These are phyloP conservation scores for Cladophialophora yegresii DNA, from an alignment of 2,329 filamentous ascomycete species.

Conservation along the genomic window DNA sequence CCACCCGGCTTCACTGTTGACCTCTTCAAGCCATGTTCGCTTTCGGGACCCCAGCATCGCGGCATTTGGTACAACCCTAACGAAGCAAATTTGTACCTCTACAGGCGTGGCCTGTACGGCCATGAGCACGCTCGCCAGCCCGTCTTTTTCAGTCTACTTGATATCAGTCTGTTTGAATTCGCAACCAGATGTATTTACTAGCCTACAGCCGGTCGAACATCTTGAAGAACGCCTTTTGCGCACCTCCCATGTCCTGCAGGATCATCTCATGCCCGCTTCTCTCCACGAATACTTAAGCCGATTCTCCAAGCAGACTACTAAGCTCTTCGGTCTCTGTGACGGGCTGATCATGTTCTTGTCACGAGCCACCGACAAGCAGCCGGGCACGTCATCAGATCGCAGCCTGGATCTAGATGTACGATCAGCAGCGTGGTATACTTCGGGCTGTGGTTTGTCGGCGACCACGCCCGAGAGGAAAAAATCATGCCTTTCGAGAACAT, in stretches of 20 bases:
- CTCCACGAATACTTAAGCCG: conserved; percentile 20
- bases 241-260: conserved; percentile 26
- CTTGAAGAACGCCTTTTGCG: conserved; percentile 17
- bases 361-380: conserved; percentile 40
- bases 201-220: conserved; percentile 13
- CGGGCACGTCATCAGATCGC: conserved; percentile 39
- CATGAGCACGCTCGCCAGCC: not conserved
- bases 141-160: not conserved
- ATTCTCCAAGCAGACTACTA: conserved; percentile 37
- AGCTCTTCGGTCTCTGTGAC: conserved; percentile 37
- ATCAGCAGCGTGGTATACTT: conserved; percentile 28
- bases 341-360: conserved; percentile 41
- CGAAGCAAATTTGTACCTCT: not conserved
- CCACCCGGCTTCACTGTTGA: not conserved
- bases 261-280: conserved; percentile 32
- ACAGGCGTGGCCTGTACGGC: not conserved
- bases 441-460: conserved; percentile 15
- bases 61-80: not conserved
- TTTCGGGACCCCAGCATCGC: not conserved
- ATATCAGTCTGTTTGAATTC: not conserved
- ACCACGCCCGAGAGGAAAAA: conserved; percentile 19
- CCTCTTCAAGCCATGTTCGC: not conserved
- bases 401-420: conserved; percentile 40
- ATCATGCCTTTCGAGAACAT: conserved; percentile 23
- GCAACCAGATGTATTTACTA: not conserved